Percentiles rank a stretch among this genome's conserved stretches.
Evolutionary conservation across 2,329 filamentous ascomycete species (phyloP).

Genomic region (Hypoxylon sp.): DNA sequence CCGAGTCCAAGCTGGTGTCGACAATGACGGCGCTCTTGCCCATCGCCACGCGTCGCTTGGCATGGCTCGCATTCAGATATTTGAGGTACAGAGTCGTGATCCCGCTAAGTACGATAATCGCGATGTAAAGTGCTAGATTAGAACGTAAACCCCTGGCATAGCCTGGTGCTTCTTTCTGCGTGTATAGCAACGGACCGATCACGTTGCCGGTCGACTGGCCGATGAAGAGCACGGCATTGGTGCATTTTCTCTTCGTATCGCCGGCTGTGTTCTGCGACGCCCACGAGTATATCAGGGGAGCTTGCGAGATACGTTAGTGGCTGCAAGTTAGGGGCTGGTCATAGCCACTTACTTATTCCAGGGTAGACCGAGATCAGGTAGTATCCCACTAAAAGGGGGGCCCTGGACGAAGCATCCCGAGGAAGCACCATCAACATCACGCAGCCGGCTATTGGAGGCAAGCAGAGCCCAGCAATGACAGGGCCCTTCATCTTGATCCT

Average conservation of each 20-base stretch:
- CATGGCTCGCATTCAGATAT: slow-evolving; percentile 40
- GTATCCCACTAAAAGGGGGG: slow-evolving; percentile 59
- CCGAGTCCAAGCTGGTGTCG: slow-evolving; percentile 72
- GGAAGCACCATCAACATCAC: slow-evolving; percentile 50
- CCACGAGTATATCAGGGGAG: slow-evolving; percentile 74
- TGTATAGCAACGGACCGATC: slow-evolving; percentile 75
- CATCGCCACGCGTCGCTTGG: slow-evolving; percentile 62
- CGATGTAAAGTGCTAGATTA: slow-evolving; percentile 73
- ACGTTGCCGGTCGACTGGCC: slow-evolving; percentile 77
- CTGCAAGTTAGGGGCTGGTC: too few species aligned
- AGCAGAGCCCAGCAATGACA: slow-evolving; percentile 57
- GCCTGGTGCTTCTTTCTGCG: slow-evolving; percentile 68
- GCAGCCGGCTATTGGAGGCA: slow-evolving; percentile 51
- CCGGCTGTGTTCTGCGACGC: slow-evolving; percentile 75
- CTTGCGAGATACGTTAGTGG: slow-evolving; percentile 52
- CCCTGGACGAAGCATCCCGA: slow-evolving; percentile 36
- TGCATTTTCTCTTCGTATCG: slow-evolving; percentile 78
- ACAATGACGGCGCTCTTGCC: slow-evolving; percentile 72
- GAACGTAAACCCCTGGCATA: slow-evolving; percentile 71
- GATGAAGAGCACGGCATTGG: slow-evolving; percentile 75
- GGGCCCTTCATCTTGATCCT: slow-evolving; percentile 65
- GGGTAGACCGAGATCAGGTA: slow-evolving; percentile 69
- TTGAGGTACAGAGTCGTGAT: slow-evolving; percentile 48
- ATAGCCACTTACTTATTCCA: slow-evolving; percentile 62
- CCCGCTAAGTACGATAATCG: slow-evolving; percentile 68